Percentiles rank a stretch among this genome's conserved stretches.
phyloP scores from a whole-genome alignment of 768 basidiomycete genomes.

The Termitomyces sp. region DNA sequence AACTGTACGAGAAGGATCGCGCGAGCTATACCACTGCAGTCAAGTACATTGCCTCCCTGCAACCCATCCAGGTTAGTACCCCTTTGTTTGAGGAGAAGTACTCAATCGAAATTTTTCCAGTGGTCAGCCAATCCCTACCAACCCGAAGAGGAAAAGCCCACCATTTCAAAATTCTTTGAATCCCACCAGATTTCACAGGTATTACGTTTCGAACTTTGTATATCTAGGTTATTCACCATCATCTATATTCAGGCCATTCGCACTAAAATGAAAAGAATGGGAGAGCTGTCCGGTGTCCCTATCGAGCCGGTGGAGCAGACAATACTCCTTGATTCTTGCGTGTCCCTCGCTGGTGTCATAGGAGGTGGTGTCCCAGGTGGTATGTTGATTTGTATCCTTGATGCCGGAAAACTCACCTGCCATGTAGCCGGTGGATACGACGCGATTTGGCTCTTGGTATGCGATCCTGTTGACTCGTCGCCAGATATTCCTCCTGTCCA shows the following conservation, averaged over 20 bases:
- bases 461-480: conserved; percentile 49
- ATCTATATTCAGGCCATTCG: conserved; percentile 61
- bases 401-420: neutral
- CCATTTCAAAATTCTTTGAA: conserved; percentile 56
- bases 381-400: conserved; percentile 31
- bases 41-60: conserved; percentile 59
- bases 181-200: conserved; percentile 61
- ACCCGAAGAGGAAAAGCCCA: conserved; percentile 36
- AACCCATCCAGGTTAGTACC: conserved; percentile 49
- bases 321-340: conserved; percentile 72
- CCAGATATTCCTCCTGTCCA: conserved; percentile 49
- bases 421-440: conserved; percentile 91
- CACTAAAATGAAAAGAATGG: conserved; percentile 81
- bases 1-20: conserved; percentile 44
- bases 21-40: conserved; percentile 52
- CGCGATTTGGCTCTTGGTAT: conserved; percentile 90
- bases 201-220: neutral
- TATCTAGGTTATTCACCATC: neutral
- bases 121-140: conserved; percentile 60
- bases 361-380: conserved; percentile 97
- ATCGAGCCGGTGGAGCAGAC: conserved; percentile 94
- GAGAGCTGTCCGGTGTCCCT: conserved; percentile 67
- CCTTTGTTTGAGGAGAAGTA: neutral
- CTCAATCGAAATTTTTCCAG: conserved; percentile 27
- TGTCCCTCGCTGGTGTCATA: conserved; percentile 77